Evolutionary conservation across 768 basidiomycete species (phyloP), one percentile per base, ranked within the genome.

Genomic region (Erythrobasidium yunnanense): DNA sequence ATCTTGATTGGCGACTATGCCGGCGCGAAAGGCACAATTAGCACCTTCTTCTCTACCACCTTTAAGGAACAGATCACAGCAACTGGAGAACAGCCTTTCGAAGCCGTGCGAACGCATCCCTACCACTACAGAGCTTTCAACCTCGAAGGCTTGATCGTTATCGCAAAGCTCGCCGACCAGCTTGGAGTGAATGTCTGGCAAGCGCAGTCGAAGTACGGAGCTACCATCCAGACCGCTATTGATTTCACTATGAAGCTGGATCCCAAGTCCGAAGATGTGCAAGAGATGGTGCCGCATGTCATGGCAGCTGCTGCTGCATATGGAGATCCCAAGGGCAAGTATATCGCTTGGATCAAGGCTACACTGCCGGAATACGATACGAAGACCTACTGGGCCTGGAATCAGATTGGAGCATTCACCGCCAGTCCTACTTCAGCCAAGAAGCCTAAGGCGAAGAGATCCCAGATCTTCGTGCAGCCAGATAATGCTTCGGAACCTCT

Each of bases 61-160:
- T 87, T 80, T 70, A 73, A 78, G 71, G 70, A 70, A 18, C 84
- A 86, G 71, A 84, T 85, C 58, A 76, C 74, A 2, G 78, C 80
- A 0, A 78, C 76, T 55, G 85, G 85, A 20, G 84, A 85, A 68
- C 75, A 84, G 82, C 84, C 85, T 11, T 74, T 83, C 15, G 85
- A 86, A 76, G 79, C 82, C 18, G 78, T 74, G 1, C 81, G 85
- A 27, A 83, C 83, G 1, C 78, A 81, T 11, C 83, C 85, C 17
- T 85, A 81, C 73, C 84, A 86, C 71, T 85, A 86, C 72, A 80
- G 83, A 8, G 79, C 81, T 0, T 86, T 84, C 75, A 87, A 87
- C 68, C 78, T 85, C 17, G 82, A 81, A 1, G 84, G 83, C 6
- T 83, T 85, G 81, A 82, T 85, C 53, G 81, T 81, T 25, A 78